Percentiles rank a stretch among this genome's conserved stretches.
Evolutionary conservation across 768 basidiomycete species (phyloP).

Genomic region (Boletus huronensis): DNA sequence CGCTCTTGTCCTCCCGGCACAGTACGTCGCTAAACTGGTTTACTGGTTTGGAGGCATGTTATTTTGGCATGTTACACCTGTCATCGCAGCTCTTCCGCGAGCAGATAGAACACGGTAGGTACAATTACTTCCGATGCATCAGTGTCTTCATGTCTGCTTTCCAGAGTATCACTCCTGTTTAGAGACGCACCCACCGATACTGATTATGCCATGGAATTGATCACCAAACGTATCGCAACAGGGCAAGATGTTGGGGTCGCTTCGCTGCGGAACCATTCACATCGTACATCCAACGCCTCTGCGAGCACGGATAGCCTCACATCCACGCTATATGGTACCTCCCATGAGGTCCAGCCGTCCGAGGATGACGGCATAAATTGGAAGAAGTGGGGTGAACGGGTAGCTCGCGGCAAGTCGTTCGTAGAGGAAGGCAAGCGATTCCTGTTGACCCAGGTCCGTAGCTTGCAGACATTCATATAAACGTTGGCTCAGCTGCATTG

Average conservation of each 20-base stretch:
- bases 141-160: neutral
- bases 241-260: slow-evolving; percentile 48
- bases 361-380: slow-evolving; percentile 38
- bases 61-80: slow-evolving; percentile 63
- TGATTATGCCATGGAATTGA: slow-evolving; percentile 68
- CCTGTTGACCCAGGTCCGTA: slow-evolving; percentile 36
- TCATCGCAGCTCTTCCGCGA: slow-evolving; percentile 49
- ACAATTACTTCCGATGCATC: neutral
- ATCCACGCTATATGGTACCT: neutral
- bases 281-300: slow-evolving; percentile 15
- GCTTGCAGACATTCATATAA: slow-evolving; percentile 11
- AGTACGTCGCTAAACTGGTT: slow-evolving; percentile 45
- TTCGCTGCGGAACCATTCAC: slow-evolving; percentile 17
- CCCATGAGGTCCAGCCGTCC: neutral
- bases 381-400: slow-evolving; percentile 54
- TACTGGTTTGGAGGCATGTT: slow-evolving; percentile 46
- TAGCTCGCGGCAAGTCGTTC: slow-evolving; percentile 44
- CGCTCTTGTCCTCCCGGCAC: slow-evolving; percentile 44
- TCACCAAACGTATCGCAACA: slow-evolving; percentile 53
- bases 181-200: slow-evolving; percentile 60
- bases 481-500: neutral
- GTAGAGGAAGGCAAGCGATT: slow-evolving; percentile 41
- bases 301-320: slow-evolving; percentile 5
- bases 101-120: slow-evolving; percentile 45
- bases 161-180: slow-evolving; percentile 47